Evolutionary conservation across 2,329 filamentous ascomycete genomes (phyloP).

Genomic region (Aspergillus sp.): DNA sequence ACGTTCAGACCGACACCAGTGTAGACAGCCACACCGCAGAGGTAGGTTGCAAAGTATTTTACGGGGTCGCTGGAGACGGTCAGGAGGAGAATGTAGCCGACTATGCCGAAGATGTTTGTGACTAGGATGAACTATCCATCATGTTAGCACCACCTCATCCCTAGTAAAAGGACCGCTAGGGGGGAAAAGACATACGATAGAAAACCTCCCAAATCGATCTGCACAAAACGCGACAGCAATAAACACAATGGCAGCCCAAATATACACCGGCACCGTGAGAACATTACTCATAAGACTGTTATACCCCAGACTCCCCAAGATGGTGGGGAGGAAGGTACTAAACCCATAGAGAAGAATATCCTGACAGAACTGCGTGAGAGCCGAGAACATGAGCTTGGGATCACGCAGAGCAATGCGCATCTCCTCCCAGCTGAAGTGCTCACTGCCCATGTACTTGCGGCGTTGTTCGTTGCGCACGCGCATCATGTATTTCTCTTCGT

Average conservation of each 20-base stretch:
- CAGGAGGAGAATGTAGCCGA: conserved; percentile 54
- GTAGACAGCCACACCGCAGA: conserved; percentile 52
- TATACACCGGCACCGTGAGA: conserved; percentile 59
- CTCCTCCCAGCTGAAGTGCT: conserved; percentile 55
- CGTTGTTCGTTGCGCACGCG: conserved; percentile 48
- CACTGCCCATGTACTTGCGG: conserved; percentile 52
- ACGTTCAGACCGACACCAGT: conserved; percentile 50
- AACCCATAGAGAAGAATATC: conserved; percentile 60
- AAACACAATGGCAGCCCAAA: conserved; percentile 52
- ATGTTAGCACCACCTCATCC: background rate
- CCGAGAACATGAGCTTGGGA: conserved; percentile 55
- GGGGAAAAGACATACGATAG: conserved; percentile 22
- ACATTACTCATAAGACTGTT: conserved; percentile 54
- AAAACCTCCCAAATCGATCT: conserved; percentile 43
- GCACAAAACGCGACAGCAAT: conserved; percentile 50
- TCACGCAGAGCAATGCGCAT: conserved; percentile 52
- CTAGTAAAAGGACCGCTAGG: too few species aligned
- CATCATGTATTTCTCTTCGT: conserved; percentile 55
- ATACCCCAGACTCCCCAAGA: conserved; percentile 57
- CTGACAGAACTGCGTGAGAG: conserved; percentile 54
- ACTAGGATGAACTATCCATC: conserved; percentile 35
- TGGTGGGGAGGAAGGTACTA: conserved; percentile 59
- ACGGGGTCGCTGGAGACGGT: conserved; percentile 52
- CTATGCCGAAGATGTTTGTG: conserved; percentile 48
- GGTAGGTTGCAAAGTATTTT: conserved; percentile 53